These are phyloP conservation scores for Fragaria ananassa DNA, from an alignment of 306 rosid species.

Conservation along the genomic window DNA sequence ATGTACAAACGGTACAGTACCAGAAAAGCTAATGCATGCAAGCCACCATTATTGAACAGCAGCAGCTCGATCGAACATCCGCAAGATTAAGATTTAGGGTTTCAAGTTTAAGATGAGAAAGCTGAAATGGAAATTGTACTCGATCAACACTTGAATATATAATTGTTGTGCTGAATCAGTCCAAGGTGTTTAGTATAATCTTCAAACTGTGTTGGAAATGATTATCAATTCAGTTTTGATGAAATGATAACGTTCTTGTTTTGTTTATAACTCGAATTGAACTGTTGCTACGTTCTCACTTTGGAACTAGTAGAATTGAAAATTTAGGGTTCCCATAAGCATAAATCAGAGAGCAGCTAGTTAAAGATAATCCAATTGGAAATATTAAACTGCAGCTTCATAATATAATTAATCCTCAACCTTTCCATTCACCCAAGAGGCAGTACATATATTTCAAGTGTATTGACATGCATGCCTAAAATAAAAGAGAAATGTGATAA, in stretches of 20 bases:
- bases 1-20: neutral
- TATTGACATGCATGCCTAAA: neutral
- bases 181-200: too few relatives aligned
- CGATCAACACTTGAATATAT: too few relatives aligned
- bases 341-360: neutral
- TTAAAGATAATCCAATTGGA: neutral
- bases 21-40: neutral
- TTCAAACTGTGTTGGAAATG: neutral
- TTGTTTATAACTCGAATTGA: neutral
- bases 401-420: neutral
- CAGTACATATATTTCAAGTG: neutral
- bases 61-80: too few relatives aligned
- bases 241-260: neutral
- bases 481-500: neutral
- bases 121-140: too few relatives aligned
- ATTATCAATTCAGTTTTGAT: neutral
- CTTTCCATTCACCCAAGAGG: slow-evolving; percentile 1
- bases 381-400: neutral
- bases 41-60: neutral
- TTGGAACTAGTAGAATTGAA: neutral
- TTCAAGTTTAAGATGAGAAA: too few relatives aligned
- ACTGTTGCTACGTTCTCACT: neutral
- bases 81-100: too few relatives aligned
- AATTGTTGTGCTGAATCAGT: neutral
- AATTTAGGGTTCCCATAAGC: neutral